Evolutionary conservation across 208 protist species (phyloP).

Genomic region (Leishmania mexicana): DNA sequence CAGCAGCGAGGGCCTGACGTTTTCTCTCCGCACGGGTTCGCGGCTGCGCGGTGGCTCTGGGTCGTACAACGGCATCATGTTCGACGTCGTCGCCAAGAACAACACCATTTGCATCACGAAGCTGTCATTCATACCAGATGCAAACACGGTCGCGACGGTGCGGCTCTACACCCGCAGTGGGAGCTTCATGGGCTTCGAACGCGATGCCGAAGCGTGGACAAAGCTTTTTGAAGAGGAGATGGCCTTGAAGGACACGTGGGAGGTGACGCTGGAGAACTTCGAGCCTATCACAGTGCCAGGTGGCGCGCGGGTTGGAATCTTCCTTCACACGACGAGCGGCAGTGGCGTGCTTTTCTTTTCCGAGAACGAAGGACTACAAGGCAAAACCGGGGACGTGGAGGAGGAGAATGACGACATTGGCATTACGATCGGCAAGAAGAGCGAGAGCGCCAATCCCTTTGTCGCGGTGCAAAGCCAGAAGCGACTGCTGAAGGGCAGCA

Average conservation of each 20-base stretch:
- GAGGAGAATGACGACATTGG: slow-evolving; percentile 87
- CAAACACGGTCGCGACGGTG: slow-evolving; percentile 59
- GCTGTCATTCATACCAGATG: slow-evolving; percentile 83
- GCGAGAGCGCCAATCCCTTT: slow-evolving; percentile 74
- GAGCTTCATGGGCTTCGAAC: slow-evolving; percentile 77
- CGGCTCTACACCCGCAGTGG: slow-evolving; percentile 74
- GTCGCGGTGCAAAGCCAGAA: slow-evolving; percentile 75
- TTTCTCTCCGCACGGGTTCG: slow-evolving; percentile 61
- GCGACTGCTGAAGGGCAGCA: slow-evolving; percentile 75
- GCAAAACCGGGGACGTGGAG: slow-evolving; percentile 67
- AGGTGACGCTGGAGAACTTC: slow-evolving; percentile 68
- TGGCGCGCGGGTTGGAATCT: slow-evolving; percentile 66
- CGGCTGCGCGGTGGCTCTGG: slow-evolving; percentile 60
- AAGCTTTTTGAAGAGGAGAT: slow-evolving; percentile 62
- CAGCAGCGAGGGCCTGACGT: slow-evolving; percentile 45
- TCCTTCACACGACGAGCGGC: slow-evolving; percentile 84
- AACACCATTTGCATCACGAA: slow-evolving; percentile 68
- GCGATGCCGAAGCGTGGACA: slow-evolving; percentile 45
- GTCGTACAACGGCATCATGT: slow-evolving; percentile 93
- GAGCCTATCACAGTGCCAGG: slow-evolving; percentile 70
- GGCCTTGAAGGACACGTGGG: slow-evolving; percentile 52
- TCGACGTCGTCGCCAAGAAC: slow-evolving; percentile 84
- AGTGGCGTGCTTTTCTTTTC: slow-evolving; percentile 87
- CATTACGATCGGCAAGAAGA: slow-evolving; percentile 88
- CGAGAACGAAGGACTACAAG: slow-evolving; percentile 73